Evolutionary conservation across 1,284 basidiomycete species (phyloP), one percentile per base, ranked within the genome.

Genomic region (Trametes polyzona): DNA sequence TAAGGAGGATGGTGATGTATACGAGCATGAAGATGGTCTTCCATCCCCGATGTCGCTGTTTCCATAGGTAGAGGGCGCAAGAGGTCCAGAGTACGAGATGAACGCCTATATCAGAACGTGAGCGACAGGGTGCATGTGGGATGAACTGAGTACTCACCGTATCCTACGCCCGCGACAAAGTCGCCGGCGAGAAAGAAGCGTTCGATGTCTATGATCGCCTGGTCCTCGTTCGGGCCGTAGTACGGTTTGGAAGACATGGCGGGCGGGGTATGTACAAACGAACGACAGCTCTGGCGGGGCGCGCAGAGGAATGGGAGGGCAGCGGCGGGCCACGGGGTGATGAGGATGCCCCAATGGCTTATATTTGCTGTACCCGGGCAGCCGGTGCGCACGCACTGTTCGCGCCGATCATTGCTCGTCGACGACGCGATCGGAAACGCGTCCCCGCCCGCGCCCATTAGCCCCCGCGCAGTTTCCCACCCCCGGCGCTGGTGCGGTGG

Each of bases 1-100:
- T 61, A 37, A 79, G 59, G 17, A 79, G 68, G n/a, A 73, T 27
- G 6, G 73, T 71, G 52, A 75, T 77, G 58, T 79, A 80, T 3
- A 55, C 65, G 23, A 80, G 66, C 6, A 78, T 68, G 52, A 74
- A 69, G 35, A 69, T 49, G 1, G 73, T 68, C 58, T 69, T 64
- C 50, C 62, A 60, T 29, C 68, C 64, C 16, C 68, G 61, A 26
- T 67, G 65, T 27, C 75, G 67, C 37, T 72, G 67, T n/a, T 64
- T 71, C 77, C 77, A 78, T 3, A 80, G 71, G 52, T 73, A 78
- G 21, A 62, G 46, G 0, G 70, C 73, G 53, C 78, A 80, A 16
- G 65, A 67, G 10, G 65, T 59, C 55, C 69, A 79, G 14, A 80
- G 65, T 9, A 78, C 67, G 12, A 78, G 53, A 49, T 79, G 76